Evolutionary conservation across 73 alveolate species (phyloP).

Genomic region (Uronychia setigera): DNA sequence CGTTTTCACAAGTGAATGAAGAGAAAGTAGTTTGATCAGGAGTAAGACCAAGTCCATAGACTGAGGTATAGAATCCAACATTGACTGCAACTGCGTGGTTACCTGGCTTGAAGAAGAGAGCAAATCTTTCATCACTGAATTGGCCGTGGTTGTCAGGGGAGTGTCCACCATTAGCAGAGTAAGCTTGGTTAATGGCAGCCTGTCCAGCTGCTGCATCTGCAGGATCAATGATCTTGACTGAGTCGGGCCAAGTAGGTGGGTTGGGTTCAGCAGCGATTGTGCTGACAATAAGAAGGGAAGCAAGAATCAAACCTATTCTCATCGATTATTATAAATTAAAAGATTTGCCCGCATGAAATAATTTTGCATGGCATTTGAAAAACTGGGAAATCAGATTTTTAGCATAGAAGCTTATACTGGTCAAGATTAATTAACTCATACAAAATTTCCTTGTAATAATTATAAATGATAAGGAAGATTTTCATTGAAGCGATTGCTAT

Average conservation of each 20-base stretch:
- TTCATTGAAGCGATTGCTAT: too few relatives aligned
- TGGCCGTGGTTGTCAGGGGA: too few relatives aligned
- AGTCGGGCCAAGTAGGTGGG: neutral
- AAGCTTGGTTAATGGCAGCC: neutral
- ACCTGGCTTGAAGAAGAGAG: slow-evolving; percentile 45
- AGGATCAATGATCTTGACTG: slow-evolving; percentile 5
- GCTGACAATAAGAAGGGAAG: too few relatives aligned
- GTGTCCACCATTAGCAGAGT: neutral
- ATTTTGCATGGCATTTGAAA: too few relatives aligned
- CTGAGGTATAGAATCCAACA: slow-evolving; percentile 39
- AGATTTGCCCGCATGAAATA: too few relatives aligned
- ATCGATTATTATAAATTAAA: too few relatives aligned
- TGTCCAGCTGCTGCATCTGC: neutral
- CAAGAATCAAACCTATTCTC: too few relatives aligned
- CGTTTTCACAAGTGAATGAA: slow-evolving; percentile 36
- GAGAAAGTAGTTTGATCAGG: slow-evolving; percentile 26
- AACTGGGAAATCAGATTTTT: too few relatives aligned
- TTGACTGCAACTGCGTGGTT: slow-evolving; percentile 31
- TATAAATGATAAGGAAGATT: too few relatives aligned
- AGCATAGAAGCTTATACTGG: too few relatives aligned
- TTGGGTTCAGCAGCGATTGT: neutral
- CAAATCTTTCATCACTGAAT: slow-evolving; percentile 14
- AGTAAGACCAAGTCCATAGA: slow-evolving; percentile 24
- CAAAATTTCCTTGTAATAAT: too few relatives aligned
- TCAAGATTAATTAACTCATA: too few relatives aligned